Conservation (phyloP, 1,284 basidiomycete species). For the Ganoderma sinense region DNA sequence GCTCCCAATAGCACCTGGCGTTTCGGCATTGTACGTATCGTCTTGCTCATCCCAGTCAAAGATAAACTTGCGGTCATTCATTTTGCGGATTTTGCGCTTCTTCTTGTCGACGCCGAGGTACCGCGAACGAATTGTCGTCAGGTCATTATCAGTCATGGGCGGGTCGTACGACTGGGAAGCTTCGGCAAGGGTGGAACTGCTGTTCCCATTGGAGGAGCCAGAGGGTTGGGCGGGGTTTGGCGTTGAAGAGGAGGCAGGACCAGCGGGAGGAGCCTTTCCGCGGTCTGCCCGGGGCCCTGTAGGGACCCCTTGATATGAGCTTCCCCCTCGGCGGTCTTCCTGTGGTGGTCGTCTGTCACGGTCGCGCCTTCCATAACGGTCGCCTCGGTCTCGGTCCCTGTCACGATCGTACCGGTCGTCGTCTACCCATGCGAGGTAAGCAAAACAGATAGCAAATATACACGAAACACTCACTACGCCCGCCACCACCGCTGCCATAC, state of each 20-base stretch:
- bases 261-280: conserved; percentile 48
- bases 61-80: conserved; percentile 95
- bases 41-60: conserved; percentile 98
- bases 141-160: conserved; percentile 78
- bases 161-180: conserved; percentile 63
- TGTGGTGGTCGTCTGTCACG: conserved; percentile 42
- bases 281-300: conserved; percentile 87
- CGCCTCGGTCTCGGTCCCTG: conserved; percentile 33
- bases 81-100: conserved; percentile 92
- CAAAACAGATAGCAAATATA: conserved; percentile 20
- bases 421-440: conserved; percentile 48
- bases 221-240: conserved; percentile 53
- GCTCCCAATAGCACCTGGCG: conserved; percentile 66
- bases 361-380: conserved; percentile 42
- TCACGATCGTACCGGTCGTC: conserved; percentile 58
- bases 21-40: conserved; percentile 82
- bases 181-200: conserved; percentile 37
- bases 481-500: conserved; percentile 48
- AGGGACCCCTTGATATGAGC: conserved; percentile 64
- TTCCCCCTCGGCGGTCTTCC: conserved; percentile 33
- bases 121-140: conserved; percentile 82
- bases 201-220: conserved; percentile 23
- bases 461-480: conserved; percentile 54
- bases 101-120: conserved; percentile 93
- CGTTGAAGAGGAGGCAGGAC: conserved; percentile 49